Evolutionary conservation across 2,329 filamentous ascomycete genomes (phyloP).

Genomic region (Fusarium phyllophilum): DNA sequence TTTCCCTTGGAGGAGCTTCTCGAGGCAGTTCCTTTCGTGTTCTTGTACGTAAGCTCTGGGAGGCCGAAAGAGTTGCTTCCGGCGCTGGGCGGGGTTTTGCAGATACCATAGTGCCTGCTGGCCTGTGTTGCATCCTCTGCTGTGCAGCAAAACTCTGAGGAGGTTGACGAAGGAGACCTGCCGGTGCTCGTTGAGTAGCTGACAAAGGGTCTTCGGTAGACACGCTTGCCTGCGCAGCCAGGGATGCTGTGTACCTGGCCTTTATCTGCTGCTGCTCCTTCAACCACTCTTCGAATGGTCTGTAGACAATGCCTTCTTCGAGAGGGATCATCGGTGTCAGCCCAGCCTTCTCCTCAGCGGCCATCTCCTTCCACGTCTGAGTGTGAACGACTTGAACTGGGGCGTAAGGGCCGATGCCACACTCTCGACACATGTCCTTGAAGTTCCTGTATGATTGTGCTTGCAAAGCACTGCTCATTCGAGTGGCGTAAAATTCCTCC

Average conservation of each 20-base stretch:
- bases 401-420: slow-evolving; percentile 67
- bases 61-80: slow-evolving; percentile 39
- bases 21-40: slow-evolving; percentile 43
- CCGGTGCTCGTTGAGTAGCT: slow-evolving; percentile 49
- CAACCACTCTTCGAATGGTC: slow-evolving; percentile 70
- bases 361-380: slow-evolving; percentile 73
- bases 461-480: slow-evolving; percentile 57
- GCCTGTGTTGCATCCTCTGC: slow-evolving; percentile 67
- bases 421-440: slow-evolving; percentile 66
- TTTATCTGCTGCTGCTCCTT: slow-evolving; percentile 61
- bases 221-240: slow-evolving; percentile 41
- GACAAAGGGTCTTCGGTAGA: slow-evolving; percentile 50
- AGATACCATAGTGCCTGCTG: slow-evolving; percentile 43
- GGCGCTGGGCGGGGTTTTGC: slow-evolving; percentile 41
- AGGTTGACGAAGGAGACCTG: slow-evolving; percentile 61
- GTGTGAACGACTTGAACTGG: slow-evolving; percentile 59
- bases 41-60: slow-evolving; percentile 47
- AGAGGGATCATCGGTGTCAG: slow-evolving; percentile 72
- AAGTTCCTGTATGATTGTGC: slow-evolving; percentile 62
- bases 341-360: slow-evolving; percentile 73
- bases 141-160: slow-evolving; percentile 75
- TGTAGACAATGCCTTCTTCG: slow-evolving; percentile 69
- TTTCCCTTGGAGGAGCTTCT: slow-evolving; percentile 39
- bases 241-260: slow-evolving; percentile 45
- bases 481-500: slow-evolving; percentile 66